phyloP scores from a whole-genome alignment of 1,284 basidiomycete species.

The Cutaneotrichosporon curvatum region DNA sequence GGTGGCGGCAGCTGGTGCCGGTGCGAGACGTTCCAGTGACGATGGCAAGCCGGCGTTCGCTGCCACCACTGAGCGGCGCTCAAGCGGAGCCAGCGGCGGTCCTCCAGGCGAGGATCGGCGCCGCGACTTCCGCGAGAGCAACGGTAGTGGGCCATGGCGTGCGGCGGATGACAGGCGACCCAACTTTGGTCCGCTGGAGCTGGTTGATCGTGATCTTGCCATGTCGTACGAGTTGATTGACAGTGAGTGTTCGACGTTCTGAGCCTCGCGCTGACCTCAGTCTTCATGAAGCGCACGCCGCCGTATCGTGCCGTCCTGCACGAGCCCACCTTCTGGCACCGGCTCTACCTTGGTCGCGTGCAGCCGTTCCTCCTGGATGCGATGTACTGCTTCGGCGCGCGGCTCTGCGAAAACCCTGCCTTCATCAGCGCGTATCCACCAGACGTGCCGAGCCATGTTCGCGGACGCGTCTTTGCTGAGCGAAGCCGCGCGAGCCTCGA shows the following conservation, averaged over 20 bases:
- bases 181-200: slow-evolving; percentile 22
- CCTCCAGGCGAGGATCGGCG: slow-evolving; percentile 5
- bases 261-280: slow-evolving; percentile 12
- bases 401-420: slow-evolving; percentile 38
- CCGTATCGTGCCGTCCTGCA: slow-evolving; percentile 47
- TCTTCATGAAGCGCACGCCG: slow-evolving; percentile 45
- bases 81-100: neutral
- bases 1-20: neutral
- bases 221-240: slow-evolving; percentile 39
- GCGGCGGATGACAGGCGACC: too few relatives aligned
- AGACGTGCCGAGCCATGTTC: slow-evolving; percentile 27
- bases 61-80: neutral
- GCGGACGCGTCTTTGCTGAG: slow-evolving; percentile 40
- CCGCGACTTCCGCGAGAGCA: slow-evolving; percentile 3
- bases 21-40: slow-evolving; percentile 9
- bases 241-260: slow-evolving; percentile 20
- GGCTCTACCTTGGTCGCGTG: slow-evolving; percentile 43
- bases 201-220: slow-evolving; percentile 32
- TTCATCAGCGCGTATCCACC: slow-evolving; percentile 28
- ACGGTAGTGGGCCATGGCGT: too few relatives aligned
- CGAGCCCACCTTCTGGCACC: slow-evolving; percentile 46
- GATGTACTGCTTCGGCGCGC: slow-evolving; percentile 46
- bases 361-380: slow-evolving; percentile 46
- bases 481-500: slow-evolving; percentile 34
- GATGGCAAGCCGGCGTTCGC: slow-evolving; percentile 4